Conservation (phyloP, 2,329 filamentous ascomycete species). For the Botrytis galanthina region DNA sequence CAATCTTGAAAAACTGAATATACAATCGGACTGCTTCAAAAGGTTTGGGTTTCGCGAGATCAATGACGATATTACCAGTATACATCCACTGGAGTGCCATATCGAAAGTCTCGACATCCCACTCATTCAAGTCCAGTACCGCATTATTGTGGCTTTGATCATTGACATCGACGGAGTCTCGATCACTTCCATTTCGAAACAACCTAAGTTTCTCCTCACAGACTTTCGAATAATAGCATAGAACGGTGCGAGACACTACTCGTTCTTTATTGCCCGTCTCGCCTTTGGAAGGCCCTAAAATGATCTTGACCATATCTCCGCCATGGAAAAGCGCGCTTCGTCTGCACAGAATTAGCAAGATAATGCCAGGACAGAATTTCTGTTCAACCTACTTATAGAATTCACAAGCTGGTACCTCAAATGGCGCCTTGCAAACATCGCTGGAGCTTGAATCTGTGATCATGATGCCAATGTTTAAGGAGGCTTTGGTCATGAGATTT, state of each 20-base stretch:
- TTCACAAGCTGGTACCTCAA: not conserved
- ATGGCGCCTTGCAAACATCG: not conserved
- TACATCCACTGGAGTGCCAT: conserved; percentile 17
- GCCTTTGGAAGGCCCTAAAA: not conserved
- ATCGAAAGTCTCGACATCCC: not conserved
- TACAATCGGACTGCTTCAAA: not conserved
- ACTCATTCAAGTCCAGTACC: not conserved
- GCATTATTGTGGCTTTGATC: not conserved
- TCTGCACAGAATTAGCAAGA: not conserved
- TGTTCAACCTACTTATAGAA: not conserved
- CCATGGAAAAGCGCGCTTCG: not conserved
- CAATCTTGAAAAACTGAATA: not conserved
- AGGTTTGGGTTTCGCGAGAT: not conserved
- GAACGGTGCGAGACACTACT: not conserved
- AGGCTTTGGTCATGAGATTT: not conserved
- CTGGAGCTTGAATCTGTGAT: not conserved
- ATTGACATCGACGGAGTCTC: not conserved
- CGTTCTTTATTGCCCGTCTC: not conserved
- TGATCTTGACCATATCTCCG: not conserved
- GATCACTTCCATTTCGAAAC: too few relatives aligned
- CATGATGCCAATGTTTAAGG: not conserved
- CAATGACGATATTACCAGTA: not conserved
- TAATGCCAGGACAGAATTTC: not conserved
- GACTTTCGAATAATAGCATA: not conserved
- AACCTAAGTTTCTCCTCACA: not conserved